These are phyloP conservation scores for Brasilioporus rufonigricans DNA, from an alignment of 768 basidiomycete genomes.

Conservation along the genomic window DNA sequence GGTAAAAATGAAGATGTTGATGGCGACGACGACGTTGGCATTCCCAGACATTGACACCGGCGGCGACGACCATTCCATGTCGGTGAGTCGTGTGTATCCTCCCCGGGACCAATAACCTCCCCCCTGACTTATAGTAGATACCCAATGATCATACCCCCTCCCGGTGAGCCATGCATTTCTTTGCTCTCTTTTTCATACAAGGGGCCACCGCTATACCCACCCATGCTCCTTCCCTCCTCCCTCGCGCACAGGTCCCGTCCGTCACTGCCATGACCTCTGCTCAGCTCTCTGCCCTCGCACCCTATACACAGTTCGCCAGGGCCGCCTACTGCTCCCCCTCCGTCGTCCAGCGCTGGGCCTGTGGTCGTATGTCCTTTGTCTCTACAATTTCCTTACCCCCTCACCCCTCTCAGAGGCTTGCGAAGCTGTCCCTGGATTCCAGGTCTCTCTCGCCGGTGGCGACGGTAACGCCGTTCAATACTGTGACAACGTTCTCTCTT, in stretches of 20 bases:
- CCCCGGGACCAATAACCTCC: neutral
- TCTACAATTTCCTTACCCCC: neutral
- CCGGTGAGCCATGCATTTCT: neutral
- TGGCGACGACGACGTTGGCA: neutral
- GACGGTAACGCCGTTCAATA: constrained; percentile 47
- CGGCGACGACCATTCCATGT: neutral
- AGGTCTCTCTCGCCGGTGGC: constrained; percentile 42
- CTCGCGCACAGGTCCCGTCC: neutral
- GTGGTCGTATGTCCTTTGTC: constrained; percentile 35
- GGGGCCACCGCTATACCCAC: constrained; percentile 2
- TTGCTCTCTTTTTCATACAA: constrained; percentile 1
- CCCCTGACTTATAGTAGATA: neutral
- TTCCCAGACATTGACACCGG: too few species aligned
- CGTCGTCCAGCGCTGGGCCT: constrained; percentile 40
- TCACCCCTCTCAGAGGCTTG: constrained; percentile 23
- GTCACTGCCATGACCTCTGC: constrained; percentile 28
- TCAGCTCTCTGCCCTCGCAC: constrained; percentile 38
- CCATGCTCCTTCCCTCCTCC: too few species aligned
- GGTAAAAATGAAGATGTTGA: neutral
- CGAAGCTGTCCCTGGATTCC: constrained; percentile 43
- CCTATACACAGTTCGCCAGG: constrained; percentile 52
- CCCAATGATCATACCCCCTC: too few species aligned
- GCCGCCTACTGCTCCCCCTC: constrained; percentile 51
- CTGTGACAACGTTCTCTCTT: constrained; percentile 33
- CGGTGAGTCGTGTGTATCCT: too few species aligned